Percentiles rank a stretch among this genome's conserved stretches.
phyloP scores from a whole-genome alignment of 2,329 filamentous ascomycete species.

The Eurotiales sp. region DNA sequence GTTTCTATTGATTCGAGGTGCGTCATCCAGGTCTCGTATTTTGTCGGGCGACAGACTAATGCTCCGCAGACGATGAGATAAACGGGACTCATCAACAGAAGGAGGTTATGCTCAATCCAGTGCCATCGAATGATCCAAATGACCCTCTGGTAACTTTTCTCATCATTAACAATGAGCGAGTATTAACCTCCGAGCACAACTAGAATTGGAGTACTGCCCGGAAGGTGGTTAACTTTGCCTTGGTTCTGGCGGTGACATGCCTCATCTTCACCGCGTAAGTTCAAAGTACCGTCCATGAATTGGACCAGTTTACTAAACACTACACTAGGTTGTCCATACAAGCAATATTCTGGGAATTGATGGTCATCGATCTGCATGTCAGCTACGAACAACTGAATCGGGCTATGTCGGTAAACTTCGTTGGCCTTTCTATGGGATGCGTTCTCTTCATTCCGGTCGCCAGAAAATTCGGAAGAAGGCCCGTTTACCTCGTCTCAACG shows the following conservation, averaged over 20 bases:
- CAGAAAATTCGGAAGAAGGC: slow-evolving; percentile 45
- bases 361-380: slow-evolving; percentile 44
- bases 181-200: not conserved
- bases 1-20: slow-evolving; percentile 24
- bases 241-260: slow-evolving; percentile 37
- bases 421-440: slow-evolving; percentile 41
- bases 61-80: not conserved
- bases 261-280: slow-evolving; percentile 6
- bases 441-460: slow-evolving; percentile 47
- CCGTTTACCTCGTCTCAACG: slow-evolving; percentile 44
- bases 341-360: slow-evolving; percentile 43
- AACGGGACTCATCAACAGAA: slow-evolving; percentile 13
- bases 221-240: slow-evolving; percentile 41
- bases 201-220: slow-evolving; percentile 44
- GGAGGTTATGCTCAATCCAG: slow-evolving; percentile 32
- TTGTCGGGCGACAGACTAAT: not conserved
- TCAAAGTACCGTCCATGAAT: not conserved
- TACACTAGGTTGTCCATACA: slow-evolving; percentile 33
- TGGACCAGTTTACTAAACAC: not conserved
- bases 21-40: not conserved
- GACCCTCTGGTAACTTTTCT: slow-evolving; percentile 31
- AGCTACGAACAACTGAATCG: slow-evolving; percentile 42
- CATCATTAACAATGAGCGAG: slow-evolving; percentile 3
- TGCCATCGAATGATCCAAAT: slow-evolving; percentile 36
- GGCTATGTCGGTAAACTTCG: slow-evolving; percentile 45